A percentile compares a stretch with the other conserved stretches of the same genome.
phyloP scores from a whole-genome alignment of 768 basidiomycete species.

The Kwoniella heveanensis region DNA sequence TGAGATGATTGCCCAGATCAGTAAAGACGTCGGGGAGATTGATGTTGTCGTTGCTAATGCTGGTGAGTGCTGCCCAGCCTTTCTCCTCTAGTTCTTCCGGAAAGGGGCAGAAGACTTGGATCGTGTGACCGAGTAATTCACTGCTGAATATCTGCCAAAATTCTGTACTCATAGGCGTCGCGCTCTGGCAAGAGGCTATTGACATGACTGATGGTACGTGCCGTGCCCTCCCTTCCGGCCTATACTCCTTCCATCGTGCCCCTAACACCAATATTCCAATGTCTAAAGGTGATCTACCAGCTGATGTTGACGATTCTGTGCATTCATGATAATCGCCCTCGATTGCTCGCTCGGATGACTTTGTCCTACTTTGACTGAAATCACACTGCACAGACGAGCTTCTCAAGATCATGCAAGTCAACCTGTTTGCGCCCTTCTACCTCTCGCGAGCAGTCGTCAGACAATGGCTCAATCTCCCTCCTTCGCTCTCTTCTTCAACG shows the following conservation, averaged over 20 bases:
- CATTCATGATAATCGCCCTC: no score
- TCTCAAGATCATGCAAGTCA: constrained; percentile 42
- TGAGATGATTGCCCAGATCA: constrained; percentile 41
- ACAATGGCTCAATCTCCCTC: constrained; percentile 46
- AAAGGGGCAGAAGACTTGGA: no score
- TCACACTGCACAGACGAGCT: not conserved
- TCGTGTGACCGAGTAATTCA: no score
- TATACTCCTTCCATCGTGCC: no score
- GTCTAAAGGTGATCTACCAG: no score
- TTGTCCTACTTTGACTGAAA: no score
- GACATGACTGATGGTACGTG: constrained; percentile 47
- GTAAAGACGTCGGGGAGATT: constrained; percentile 48
- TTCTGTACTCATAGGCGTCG: constrained; percentile 29
- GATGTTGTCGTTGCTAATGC: constrained; percentile 55
- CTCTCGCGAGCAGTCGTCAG: constrained; percentile 50
- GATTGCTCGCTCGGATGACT: no score
- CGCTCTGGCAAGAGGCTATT: constrained; percentile 39
- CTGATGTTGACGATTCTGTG: no score
- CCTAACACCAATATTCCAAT: no score
- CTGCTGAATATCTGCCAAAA: no score
- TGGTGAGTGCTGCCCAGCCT: no score
- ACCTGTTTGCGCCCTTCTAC: constrained; percentile 52
- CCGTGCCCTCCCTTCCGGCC: not conserved
- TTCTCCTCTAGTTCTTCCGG: no score
- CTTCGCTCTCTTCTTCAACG: constrained; percentile 4